Evolutionary conservation across 1,284 basidiomycete species (phyloP).

Genomic region (Gymnopus androsaceus): DNA sequence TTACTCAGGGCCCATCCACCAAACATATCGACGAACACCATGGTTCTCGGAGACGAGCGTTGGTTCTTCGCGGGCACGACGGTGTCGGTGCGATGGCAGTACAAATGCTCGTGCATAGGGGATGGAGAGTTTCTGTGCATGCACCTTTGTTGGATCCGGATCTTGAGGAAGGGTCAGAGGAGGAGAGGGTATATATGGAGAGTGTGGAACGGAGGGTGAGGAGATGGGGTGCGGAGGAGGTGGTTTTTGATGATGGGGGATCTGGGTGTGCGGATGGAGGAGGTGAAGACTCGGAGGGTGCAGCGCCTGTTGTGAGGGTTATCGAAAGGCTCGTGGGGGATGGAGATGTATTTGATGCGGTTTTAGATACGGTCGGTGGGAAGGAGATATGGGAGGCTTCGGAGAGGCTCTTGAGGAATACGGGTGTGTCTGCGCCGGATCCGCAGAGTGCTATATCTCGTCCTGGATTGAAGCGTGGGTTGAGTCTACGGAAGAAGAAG

Average conservation of each 20-base stretch:
- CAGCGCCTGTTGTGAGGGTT: slow-evolving; percentile 54
- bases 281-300: slow-evolving; percentile 23
- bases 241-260: slow-evolving; percentile 61
- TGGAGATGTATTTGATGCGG: slow-evolving; percentile 69
- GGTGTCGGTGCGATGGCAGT: slow-evolving; percentile 75
- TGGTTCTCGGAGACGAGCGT: slow-evolving; percentile 41
- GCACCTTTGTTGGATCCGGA: slow-evolving; percentile 45
- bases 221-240: slow-evolving; percentile 66
- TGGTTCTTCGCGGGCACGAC: slow-evolving; percentile 77
- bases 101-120: slow-evolving; percentile 67
- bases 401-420: slow-evolving; percentile 53
- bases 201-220: slow-evolving; percentile 56
- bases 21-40: not conserved
- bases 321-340: slow-evolving; percentile 55
- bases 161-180: slow-evolving; percentile 23
- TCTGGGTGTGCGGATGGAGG: slow-evolving; percentile 26
- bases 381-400: slow-evolving; percentile 74
- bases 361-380: slow-evolving; percentile 83
- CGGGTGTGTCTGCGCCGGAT: slow-evolving; percentile 2
- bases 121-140: slow-evolving; percentile 72
- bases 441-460: slow-evolving; percentile 23
- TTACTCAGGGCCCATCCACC: not conserved
- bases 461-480: slow-evolving; percentile 28
- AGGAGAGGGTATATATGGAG: slow-evolving; percentile 35
- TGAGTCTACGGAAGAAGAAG: slow-evolving; percentile 21